Percentiles rank a stretch among this genome's conserved stretches.
These are phyloP conservation scores for Conticribra weissflogii DNA, from an alignment of 108 stramenopile species.

Conservation along the genomic window DNA sequence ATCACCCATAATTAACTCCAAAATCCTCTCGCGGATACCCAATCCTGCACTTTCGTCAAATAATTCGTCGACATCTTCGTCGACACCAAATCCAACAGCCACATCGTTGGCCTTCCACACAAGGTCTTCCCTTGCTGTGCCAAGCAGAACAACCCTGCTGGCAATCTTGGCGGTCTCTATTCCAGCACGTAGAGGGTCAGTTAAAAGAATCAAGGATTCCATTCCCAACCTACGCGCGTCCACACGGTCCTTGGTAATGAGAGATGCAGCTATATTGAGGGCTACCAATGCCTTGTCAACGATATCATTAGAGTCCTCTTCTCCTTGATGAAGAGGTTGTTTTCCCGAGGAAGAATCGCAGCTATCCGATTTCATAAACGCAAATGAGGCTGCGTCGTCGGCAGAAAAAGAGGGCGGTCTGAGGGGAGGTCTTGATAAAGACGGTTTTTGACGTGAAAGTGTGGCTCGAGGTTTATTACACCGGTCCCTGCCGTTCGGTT, in stretches of 20 bases:
- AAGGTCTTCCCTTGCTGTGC: slow-evolving; percentile 55
- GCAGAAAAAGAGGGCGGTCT: slow-evolving; percentile 44
- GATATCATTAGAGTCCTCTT: slow-evolving; percentile 58
- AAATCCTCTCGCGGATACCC: slow-evolving; percentile 80
- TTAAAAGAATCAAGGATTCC: slow-evolving; percentile 78
- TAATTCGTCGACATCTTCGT: slow-evolving; percentile 55
- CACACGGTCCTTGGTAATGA: slow-evolving; percentile 87
- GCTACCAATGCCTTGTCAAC: slow-evolving; percentile 76
- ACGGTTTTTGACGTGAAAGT: slow-evolving; percentile 20
- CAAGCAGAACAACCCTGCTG: slow-evolving; percentile 79
- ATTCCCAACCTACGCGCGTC: slow-evolving; percentile 83
- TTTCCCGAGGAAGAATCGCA: slow-evolving; percentile 45
- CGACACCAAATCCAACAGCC: slow-evolving; percentile 38
- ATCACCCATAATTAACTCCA: slow-evolving; percentile 83
- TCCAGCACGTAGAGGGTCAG: slow-evolving; percentile 82
- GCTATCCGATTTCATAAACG: slow-evolving; percentile 51
- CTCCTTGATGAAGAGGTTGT: slow-evolving; percentile 35
- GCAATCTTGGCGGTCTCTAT: slow-evolving; percentile 77
- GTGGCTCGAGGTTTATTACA: slow-evolving; percentile 46
- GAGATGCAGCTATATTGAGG: slow-evolving; percentile 74
- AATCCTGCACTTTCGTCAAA: slow-evolving; percentile 77
- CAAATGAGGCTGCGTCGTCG: slow-evolving; percentile 39
- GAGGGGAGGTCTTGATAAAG: slow-evolving; percentile 24
- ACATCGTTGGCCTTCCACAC: not conserved
- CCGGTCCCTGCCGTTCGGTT: slow-evolving; percentile 44